Conservation (phyloP, 2,329 filamentous ascomycete genomes). For the Cercospora citrullina region DNA sequence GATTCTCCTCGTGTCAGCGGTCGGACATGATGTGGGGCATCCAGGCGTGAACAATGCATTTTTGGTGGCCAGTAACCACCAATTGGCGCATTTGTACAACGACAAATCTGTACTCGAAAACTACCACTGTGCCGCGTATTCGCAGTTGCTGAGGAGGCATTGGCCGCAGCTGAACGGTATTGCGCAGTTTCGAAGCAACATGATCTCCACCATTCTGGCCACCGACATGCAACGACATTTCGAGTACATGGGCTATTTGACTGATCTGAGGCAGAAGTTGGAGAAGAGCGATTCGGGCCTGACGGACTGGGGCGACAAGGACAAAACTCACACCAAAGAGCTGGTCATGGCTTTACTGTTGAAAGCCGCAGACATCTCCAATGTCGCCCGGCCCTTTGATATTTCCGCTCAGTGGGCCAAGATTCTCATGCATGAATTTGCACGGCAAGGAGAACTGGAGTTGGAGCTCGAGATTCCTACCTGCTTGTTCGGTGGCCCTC, state of each 20-base stretch:
- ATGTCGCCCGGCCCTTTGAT: slow-evolving; percentile 83
- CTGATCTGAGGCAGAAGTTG: slow-evolving; percentile 76
- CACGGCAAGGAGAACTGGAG: slow-evolving; percentile 91
- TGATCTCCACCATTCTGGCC: slow-evolving; percentile 96
- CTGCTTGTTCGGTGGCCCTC: slow-evolving; percentile 75
- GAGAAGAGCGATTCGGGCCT: slow-evolving; percentile 62
- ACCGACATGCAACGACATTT: slow-evolving; percentile 98
- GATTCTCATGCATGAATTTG: slow-evolving; percentile 93
- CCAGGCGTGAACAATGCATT: slow-evolving; percentile 98
- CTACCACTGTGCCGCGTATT: slow-evolving; percentile 96
- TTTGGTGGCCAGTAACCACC: slow-evolving; percentile 84
- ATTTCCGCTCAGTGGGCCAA: slow-evolving; percentile 86
- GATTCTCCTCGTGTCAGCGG: slow-evolving; percentile 88
- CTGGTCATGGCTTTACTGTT: slow-evolving; percentile 88
- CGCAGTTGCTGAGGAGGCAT: slow-evolving; percentile 87
- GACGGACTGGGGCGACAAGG: slow-evolving; percentile 74
- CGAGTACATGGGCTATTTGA: slow-evolving; percentile 89
- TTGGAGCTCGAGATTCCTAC: slow-evolving; percentile 81
- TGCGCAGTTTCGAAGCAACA: slow-evolving; percentile 76
- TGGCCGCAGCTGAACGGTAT: slow-evolving; percentile 85
- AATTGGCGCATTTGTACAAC: slow-evolving; percentile 92
- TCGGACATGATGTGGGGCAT: slow-evolving; percentile 96
- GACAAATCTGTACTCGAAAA: slow-evolving; percentile 95
- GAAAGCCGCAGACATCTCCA: slow-evolving; percentile 98
- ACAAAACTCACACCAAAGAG: slow-evolving; percentile 72